Evolutionary conservation across 176 grass and related monocot species (phyloP).

Genomic region (Raddia guianensis): DNA sequence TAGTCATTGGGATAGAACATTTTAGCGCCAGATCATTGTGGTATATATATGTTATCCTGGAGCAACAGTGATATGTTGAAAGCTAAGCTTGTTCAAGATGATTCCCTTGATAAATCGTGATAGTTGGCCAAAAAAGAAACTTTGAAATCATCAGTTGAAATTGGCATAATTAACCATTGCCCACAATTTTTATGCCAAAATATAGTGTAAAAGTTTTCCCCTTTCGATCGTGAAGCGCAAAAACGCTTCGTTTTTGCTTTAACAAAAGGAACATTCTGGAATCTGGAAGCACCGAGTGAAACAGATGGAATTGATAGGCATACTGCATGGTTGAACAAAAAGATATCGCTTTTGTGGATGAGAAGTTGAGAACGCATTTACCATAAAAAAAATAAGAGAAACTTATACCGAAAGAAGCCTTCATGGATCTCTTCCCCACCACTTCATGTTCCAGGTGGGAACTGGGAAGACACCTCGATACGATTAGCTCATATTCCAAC

Average conservation of each 20-base stretch:
- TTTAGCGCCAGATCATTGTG: background rate
- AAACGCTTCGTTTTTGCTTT: background rate
- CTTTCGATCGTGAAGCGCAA: background rate
- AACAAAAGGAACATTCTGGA: background rate
- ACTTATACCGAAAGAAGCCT: background rate
- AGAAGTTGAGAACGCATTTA: constrained; percentile 3
- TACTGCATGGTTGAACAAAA: background rate
- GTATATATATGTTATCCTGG: background rate
- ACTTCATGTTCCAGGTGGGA: constrained; percentile 20
- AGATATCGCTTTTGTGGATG: constrained; percentile 21
- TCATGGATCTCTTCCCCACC: background rate
- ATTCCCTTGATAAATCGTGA: background rate
- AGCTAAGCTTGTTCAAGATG: background rate
- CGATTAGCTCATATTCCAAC: constrained; percentile 14
- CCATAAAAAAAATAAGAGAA: constrained; percentile 19
- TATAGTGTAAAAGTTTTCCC: background rate
- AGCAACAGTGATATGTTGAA: background rate
- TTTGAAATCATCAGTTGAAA: background rate
- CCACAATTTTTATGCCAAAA: background rate
- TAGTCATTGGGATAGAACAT: background rate
- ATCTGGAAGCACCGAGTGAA: background rate
- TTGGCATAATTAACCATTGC: background rate
- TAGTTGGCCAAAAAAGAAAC: background rate
- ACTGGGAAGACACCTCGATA: background rate
- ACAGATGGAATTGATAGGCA: background rate